Evolutionary conservation across 352 stramenopile genomes (phyloP), one percentile per base, ranked within the genome.

Genomic region (Pythium aristosporum): DNA sequence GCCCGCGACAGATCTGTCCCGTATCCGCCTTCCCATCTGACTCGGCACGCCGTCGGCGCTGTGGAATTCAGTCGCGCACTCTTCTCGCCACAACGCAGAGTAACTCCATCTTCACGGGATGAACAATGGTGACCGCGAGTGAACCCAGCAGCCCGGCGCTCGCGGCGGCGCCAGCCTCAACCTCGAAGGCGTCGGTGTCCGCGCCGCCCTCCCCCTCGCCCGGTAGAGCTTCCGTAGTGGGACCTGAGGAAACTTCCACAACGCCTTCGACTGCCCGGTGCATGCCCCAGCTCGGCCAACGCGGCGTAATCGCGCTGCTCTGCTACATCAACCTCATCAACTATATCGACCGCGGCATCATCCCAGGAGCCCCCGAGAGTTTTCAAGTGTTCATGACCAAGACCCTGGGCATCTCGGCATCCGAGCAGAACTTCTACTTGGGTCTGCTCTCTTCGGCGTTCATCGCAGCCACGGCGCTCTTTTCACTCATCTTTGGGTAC

Each of bases 291-390:
- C 57, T 73, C 52, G 61, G 61, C 21, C 54, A 67, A 52, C 55
- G 58, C 30, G 55, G 67, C 68, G 75, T 88, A 54, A 94, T 97
- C 68, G 65, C 92, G 43, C 68, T 96, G 65, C 78, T 97, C 23
- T 94, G 84, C 65, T 73, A 79, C 50, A 96, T 96, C 67, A 98
- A 98, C 68, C 69, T 98, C 23, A 70, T 97, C 55, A 98, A 97
- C 72, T 98, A 98, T 76, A 74, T 98, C 47, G 93, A 98, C 78
- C 89, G 95, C 39, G 91, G 92, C 30, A 98, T 99, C 56, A 98
- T 98, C 57, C 89, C 96, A 0, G 96, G 96, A 10, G 89, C 92
- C 0, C 87, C 88, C 23, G 77, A 96, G 63, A 87, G 96, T 66
- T 98, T 98, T 67, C 86, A 96, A 60, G 78, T 79, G 48, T 99